Percentiles rank a stretch among this genome's conserved stretches.
phyloP scores from a whole-genome alignment of 768 basidiomycete genomes.

The Boletus tylopilopsis region DNA sequence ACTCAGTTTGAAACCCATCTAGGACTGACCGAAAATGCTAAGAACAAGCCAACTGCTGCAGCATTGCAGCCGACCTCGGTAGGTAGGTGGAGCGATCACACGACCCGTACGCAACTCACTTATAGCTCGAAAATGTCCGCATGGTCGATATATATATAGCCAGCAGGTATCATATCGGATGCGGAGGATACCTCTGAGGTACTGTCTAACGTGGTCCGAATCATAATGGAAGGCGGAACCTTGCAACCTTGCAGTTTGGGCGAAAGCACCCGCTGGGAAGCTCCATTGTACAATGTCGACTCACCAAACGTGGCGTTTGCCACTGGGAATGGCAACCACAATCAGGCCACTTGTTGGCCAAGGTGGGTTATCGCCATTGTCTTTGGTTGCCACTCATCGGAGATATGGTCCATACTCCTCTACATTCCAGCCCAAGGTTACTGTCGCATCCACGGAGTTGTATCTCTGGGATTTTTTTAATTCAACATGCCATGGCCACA shows the following conservation, averaged over 20 bases:
- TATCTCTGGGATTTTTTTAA: conserved; percentile 5
- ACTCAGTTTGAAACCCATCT: too few species aligned
- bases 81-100: conserved; percentile 1
- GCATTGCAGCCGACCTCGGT: not conserved
- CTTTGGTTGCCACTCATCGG: conserved; percentile 9
- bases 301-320: not conserved
- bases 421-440: conserved; percentile 5
- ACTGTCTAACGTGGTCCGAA: not conserved
- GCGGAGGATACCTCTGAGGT: too few species aligned
- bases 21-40: not conserved
- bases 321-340: conserved; percentile 10
- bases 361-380: conserved; percentile 21
- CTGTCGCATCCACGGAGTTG: conserved; percentile 1
- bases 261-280: not conserved
- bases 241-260: not conserved
- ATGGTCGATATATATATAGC: too few species aligned
- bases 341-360: conserved; percentile 13
- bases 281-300: conserved; percentile 4
- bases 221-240: conserved; percentile 1
- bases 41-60: not conserved
- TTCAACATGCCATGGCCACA: conserved; percentile 9
- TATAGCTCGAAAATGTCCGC: not conserved
- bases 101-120: not conserved
- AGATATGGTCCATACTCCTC: not conserved
- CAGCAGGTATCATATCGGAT: not conserved